Percentiles rank a stretch among this genome's conserved stretches.
Conservation (phyloP, 2,329 filamentous ascomycete species). For the Ophiosphaerella herpotricha region DNA sequence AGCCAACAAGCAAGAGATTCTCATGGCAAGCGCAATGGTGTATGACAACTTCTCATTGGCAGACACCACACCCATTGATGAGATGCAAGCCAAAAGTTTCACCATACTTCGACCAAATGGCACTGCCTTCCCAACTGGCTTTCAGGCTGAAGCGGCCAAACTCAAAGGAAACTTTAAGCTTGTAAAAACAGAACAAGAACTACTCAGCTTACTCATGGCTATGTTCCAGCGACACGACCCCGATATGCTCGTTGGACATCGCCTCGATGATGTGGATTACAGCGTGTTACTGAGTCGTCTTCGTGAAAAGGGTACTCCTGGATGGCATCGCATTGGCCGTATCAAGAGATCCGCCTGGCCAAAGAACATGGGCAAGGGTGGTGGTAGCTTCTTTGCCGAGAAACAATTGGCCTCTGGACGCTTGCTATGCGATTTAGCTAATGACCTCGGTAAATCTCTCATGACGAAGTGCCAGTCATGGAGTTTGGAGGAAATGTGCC, state of each 20-base stretch:
- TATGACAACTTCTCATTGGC: constrained; percentile 88
- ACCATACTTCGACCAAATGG: constrained; percentile 85
- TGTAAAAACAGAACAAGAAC: constrained; percentile 80
- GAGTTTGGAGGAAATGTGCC: constrained; percentile 98
- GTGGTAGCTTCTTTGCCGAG: constrained; percentile 90
- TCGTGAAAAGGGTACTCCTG: constrained; percentile 86
- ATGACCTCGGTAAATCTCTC: constrained; percentile 94
- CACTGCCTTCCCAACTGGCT: constrained; percentile 79
- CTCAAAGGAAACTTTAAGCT: constrained; percentile 78
- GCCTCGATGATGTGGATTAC: constrained; percentile 96
- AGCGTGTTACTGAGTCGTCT: constrained; percentile 86
- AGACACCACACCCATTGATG: constrained; percentile 86
- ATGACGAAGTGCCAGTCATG: constrained; percentile 98
- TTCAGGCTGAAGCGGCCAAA: constrained; percentile 76
- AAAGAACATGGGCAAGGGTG: constrained; percentile 79
- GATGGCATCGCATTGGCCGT: constrained; percentile 92
- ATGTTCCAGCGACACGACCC: constrained; percentile 87
- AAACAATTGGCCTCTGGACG: constrained; percentile 87
- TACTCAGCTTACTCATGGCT: constrained; percentile 86
- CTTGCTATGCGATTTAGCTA: constrained; percentile 89
- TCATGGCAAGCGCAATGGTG: constrained; percentile 87
- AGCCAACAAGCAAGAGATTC: constrained; percentile 94
- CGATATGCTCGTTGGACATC: constrained; percentile 90
- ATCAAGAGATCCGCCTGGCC: constrained; percentile 87
- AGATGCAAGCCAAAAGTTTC: constrained; percentile 86